A percentile compares a stretch with the other conserved stretches of the same genome.
These are phyloP conservation scores for Trypanosoma lewisi DNA, from an alignment of 208 protist species.

Conservation along the genomic window DNA sequence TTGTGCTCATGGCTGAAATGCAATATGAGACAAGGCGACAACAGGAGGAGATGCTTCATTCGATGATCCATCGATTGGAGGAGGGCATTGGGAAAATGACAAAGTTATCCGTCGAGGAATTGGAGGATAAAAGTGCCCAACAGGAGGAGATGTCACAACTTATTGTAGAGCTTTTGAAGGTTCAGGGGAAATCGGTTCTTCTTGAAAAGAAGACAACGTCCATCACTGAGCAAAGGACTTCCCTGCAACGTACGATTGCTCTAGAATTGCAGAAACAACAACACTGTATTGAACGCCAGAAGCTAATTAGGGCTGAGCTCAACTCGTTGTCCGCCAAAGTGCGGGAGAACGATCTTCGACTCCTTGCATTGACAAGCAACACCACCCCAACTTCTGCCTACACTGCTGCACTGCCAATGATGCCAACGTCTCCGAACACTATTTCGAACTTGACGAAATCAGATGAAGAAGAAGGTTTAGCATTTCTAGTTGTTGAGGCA, in stretches of 20 bases:
- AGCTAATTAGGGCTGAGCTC: conserved; percentile 34
- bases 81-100: conserved; percentile 25
- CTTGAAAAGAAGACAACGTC: conserved; percentile 28
- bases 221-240: conserved; percentile 20
- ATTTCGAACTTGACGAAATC: conserved; percentile 9
- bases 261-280: conserved; percentile 51
- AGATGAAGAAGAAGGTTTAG: conserved; percentile 1
- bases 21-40: conserved; percentile 26
- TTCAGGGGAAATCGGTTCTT: conserved; percentile 25
- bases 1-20: conserved; percentile 27
- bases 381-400: conserved; percentile 1
- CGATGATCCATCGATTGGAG: conserved; percentile 28
- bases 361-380: conserved; percentile 16
- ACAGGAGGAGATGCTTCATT: conserved; percentile 32
- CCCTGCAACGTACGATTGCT: conserved; percentile 39
- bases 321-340: conserved; percentile 28
- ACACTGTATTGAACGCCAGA: conserved; percentile 41
- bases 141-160: conserved; percentile 31
- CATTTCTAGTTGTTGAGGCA: conserved; percentile 26
- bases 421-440: conserved; percentile 26
- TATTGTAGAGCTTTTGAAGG: conserved; percentile 34
- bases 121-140: conserved; percentile 21
- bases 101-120: conserved; percentile 20
- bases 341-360: conserved; percentile 15
- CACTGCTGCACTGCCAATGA: conserved; percentile 4